Percentiles rank a stretch among this genome's conserved stretches.
Evolutionary conservation across 2,329 filamentous ascomycete genomes (phyloP).

Genomic region (Cladosporium sp.): DNA sequence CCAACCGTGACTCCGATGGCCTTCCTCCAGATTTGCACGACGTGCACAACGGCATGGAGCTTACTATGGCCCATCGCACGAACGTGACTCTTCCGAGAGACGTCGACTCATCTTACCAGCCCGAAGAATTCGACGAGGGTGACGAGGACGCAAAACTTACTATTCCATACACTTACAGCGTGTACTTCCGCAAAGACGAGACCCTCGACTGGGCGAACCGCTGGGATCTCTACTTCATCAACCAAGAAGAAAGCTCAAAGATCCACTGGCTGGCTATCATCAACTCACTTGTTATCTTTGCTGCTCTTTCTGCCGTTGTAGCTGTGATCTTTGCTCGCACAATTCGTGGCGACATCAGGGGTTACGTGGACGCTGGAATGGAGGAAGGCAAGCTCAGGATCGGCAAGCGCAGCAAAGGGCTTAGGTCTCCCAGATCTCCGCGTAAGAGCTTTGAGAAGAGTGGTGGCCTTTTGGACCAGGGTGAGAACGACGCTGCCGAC

Average conservation of each 20-base stretch:
- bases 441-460: conserved; percentile 49
- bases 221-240: conserved; percentile 88
- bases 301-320: conserved; percentile 71
- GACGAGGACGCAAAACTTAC: conserved; percentile 63
- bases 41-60: conserved; percentile 61
- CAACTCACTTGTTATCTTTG: conserved; percentile 81
- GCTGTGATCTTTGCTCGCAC: conserved; percentile 78
- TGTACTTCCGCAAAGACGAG: conserved; percentile 82
- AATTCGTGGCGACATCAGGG: conserved; percentile 72
- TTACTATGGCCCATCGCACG: conserved; percentile 62
- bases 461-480: conserved; percentile 31
- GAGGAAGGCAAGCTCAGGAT: conserved; percentile 62
- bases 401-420: conserved; percentile 47
- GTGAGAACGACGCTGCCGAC: conserved; percentile 44
- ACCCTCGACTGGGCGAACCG: conserved; percentile 76
- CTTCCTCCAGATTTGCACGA: conserved; percentile 65
- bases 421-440: conserved; percentile 41
- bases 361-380: conserved; percentile 60
- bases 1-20: conserved; percentile 58
- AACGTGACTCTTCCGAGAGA: conserved; percentile 45
- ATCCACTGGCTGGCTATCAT: conserved; percentile 87
- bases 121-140: conserved; percentile 49
- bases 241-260: conserved; percentile 74
- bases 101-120: conserved; percentile 59
- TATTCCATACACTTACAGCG: conserved; percentile 83